Base-by-base conservation (phyloP, 768 basidiomycete species). In the Suillus sp. region DNA sequence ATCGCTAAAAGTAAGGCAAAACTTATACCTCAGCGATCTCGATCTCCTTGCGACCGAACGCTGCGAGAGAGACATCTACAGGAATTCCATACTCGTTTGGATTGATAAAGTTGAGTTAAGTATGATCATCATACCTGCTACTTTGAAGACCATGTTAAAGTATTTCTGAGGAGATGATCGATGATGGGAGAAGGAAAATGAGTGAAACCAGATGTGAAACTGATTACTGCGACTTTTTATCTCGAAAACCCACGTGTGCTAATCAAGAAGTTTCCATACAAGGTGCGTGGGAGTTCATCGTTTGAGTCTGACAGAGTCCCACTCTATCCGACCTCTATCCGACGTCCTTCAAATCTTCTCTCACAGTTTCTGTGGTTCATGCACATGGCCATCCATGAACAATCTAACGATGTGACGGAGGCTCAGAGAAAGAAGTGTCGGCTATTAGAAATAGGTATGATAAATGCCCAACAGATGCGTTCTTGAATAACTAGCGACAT, bases 1-100 rank as follows among this genome's bases (percentile, higher is more conserved):
- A 66, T 65, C 64, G 56, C 62, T 55, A 60, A 66, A 27, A 64
- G 59, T 59, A 63, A 62, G 59, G 62, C 58, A 67, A 65, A 53
- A 67, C 47, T 48, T 76, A 69, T 78, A 96, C 96, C 90, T 99
- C 96, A 67, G 96, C 96, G 78, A 99, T 92, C 82, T 96, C 90
- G 72, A 99, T 93, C 83, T 99, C 96, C 84, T 99, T 99, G 84
- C 96, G 95, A 79, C 96, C 95, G 80, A 98, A 99, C 65, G 96
- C 96, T 75, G 97, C 97, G 75, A 99, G 93, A 72, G 96, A 99
- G 72, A 96, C 82, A 75, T 95, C 95, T 93, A 51, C 11, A 59
- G 61, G 38, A 47, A 45, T 34, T 34, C 32, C 32, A 18, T 37
- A 38, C 63, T 32, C 34, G 0, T 66, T 64, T n/a, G 65, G 63